These are phyloP conservation scores for Dipodascus geniculatus DNA, from an alignment of 805 yeast genomes.

Conservation along the genomic window DNA sequence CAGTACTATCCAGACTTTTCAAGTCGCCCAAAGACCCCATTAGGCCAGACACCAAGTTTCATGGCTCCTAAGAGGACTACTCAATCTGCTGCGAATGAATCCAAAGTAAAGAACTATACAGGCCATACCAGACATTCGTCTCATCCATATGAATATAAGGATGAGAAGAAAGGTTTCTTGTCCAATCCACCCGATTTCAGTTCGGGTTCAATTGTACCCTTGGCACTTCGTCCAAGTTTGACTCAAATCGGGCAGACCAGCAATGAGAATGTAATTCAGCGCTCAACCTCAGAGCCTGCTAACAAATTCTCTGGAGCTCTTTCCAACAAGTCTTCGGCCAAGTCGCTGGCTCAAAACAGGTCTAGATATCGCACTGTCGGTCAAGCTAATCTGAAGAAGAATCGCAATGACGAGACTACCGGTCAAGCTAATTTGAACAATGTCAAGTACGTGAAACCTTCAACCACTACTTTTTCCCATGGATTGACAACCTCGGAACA, in stretches of 20 bases:
- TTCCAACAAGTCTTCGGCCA: neutral
- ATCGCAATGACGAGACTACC: neutral
- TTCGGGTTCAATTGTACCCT: neutral
- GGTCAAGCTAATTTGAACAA: neutral
- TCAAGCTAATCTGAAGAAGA: no score
- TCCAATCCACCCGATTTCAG: neutral
- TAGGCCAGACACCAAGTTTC: neutral
- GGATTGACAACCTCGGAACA: neutral
- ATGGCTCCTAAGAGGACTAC: neutral
- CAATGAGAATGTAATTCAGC: neutral
- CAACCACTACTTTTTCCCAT: neutral
- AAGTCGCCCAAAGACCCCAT: neutral
- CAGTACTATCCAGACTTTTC: neutral
- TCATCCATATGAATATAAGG: neutral
- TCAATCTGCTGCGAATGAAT: no score
- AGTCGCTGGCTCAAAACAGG: no score
- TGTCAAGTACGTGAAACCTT: neutral
- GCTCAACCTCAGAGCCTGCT: neutral
- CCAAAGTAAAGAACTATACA: neutral
- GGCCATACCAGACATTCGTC: neutral
- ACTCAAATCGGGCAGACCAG: neutral
- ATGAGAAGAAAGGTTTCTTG: neutral
- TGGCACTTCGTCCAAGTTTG: neutral
- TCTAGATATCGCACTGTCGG: no score
- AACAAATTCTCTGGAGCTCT: neutral